phyloP scores from a whole-genome alignment of 805 yeast genomes.

The Dipodascus geniculatus region DNA sequence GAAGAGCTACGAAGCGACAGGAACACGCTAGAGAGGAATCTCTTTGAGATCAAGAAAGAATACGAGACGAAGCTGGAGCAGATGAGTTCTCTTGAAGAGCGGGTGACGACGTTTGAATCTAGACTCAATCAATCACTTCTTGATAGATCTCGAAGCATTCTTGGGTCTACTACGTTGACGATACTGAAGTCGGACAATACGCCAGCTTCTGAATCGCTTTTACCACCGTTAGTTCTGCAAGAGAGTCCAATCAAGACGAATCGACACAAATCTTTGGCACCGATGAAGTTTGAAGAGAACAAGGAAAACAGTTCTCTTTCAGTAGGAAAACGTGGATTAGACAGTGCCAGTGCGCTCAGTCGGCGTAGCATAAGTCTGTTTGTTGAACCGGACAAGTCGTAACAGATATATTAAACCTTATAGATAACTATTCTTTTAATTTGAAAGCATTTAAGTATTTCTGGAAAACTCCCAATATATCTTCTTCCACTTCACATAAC shows the following conservation, averaged over 20 bases:
- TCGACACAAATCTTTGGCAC: not conserved
- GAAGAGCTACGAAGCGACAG: not conserved
- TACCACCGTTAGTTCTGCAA: not conserved
- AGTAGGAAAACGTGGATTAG: not conserved
- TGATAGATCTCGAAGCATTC: conserved; percentile 23
- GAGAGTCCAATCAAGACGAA: not conserved
- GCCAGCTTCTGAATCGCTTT: conserved; percentile 6
- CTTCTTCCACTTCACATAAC: not conserved
- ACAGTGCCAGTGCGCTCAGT: not conserved
- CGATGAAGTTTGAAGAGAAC: not conserved
- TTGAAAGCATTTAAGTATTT: too few relatives aligned
- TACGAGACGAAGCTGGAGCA: not conserved
- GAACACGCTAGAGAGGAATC: not conserved
- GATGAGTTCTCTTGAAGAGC: conserved; percentile 2
- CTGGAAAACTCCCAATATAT: not conserved
- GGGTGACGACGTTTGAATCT: conserved; percentile 19
- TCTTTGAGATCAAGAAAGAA: not conserved
- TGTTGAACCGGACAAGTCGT: not conserved
- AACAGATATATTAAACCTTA: too few relatives aligned
- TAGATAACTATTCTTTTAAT: too few relatives aligned
- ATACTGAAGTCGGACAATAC: not conserved
- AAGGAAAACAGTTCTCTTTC: not conserved
- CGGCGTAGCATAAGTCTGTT: not conserved
- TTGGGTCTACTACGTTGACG: conserved; percentile 19
- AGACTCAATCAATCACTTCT: conserved; percentile 19